Conservation (phyloP, 2,329 filamentous ascomycete genomes). For the Rhexocercosporidium sp. region DNA sequence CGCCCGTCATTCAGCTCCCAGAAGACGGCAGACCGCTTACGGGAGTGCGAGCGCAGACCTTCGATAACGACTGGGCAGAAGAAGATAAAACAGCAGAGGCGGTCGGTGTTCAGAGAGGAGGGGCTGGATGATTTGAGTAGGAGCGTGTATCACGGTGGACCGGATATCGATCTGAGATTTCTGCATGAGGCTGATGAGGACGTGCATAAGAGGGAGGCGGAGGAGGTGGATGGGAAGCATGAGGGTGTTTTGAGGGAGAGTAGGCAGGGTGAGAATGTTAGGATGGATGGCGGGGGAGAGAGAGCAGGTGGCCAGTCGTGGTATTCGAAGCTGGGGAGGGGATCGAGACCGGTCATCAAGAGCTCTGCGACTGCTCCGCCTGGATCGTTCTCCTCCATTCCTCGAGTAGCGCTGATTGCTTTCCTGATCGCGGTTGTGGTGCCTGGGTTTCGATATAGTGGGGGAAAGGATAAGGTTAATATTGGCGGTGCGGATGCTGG, state of each 20-base stretch:
- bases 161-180: slow-evolving; percentile 6
- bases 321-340: slow-evolving; percentile 32
- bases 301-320: slow-evolving; percentile 18
- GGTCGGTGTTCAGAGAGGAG: slow-evolving; percentile 36
- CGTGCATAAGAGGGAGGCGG: background rate
- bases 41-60: slow-evolving; percentile 29
- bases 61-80: slow-evolving; percentile 16
- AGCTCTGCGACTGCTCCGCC: slow-evolving; percentile 51
- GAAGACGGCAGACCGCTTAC: slow-evolving; percentile 34
- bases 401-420: slow-evolving; percentile 53
- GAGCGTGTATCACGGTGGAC: slow-evolving; percentile 23
- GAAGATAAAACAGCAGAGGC: slow-evolving; percentile 28
- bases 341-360: slow-evolving; percentile 47
- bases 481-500: slow-evolving; percentile 54
- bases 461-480: slow-evolving; percentile 48
- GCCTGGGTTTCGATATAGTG: slow-evolving; percentile 49
- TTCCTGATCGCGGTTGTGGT: slow-evolving; percentile 57
- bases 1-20: slow-evolving; percentile 33
- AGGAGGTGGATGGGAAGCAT: background rate
- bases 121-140: slow-evolving; percentile 37
- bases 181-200: background rate
- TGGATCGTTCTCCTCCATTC: slow-evolving; percentile 47
- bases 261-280: background rate
- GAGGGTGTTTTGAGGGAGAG: slow-evolving; percentile 11
- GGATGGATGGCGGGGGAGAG: slow-evolving; percentile 10